Evolutionary conservation across 2,329 filamentous ascomycete species (phyloP), one percentile per base, ranked within the genome.

Genomic region (Tothia fuscella): DNA sequence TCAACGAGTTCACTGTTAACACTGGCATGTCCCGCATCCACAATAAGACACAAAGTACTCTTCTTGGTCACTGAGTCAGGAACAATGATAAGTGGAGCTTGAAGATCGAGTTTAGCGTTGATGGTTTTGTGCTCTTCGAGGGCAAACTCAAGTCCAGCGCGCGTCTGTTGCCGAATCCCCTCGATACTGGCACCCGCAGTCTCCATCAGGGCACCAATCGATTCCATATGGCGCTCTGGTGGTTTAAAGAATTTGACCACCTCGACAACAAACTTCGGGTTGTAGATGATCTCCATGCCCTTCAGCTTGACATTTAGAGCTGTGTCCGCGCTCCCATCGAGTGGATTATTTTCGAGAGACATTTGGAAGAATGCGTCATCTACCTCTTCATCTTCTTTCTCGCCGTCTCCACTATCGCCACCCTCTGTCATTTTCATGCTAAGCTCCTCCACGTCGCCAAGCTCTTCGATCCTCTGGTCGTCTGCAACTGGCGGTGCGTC

Each of bases 91-190:
- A 99, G 74, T 26, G 91, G 91, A 1, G 91, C 91, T 56, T 95
- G 88, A 10, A 98, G 75, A 59, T 98, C 91, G 32, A 99, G 71
- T 52, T 96, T 86, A 12, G 89, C 89, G 53, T 98, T 94, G 57
- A 98, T 81, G 2, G 91, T 96, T 67, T 94, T 96, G 69, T 98
- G 91, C 57, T 98, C 93, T 54, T 95, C 83, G 3, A 99, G 67
- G 0, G 91, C 93, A 61, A 95, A 98, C 60, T 98, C 88, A 25
- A 99, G 74, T 20, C 91, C 89, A 38, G 91, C 89, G 57, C 93
- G 76, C 4, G 93, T 98, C 63, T 98, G 93, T 58, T 96, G 88
- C 25, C 93, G 76, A 45, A 98, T 70, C 6, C 88, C 89, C 61
- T 98, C 89, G 0, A 98, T 89, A 0, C 91, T 98, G 2, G 89